These are phyloP conservation scores for Amanita rubescens DNA, from an alignment of 768 basidiomycete genomes.

Conservation along the genomic window DNA sequence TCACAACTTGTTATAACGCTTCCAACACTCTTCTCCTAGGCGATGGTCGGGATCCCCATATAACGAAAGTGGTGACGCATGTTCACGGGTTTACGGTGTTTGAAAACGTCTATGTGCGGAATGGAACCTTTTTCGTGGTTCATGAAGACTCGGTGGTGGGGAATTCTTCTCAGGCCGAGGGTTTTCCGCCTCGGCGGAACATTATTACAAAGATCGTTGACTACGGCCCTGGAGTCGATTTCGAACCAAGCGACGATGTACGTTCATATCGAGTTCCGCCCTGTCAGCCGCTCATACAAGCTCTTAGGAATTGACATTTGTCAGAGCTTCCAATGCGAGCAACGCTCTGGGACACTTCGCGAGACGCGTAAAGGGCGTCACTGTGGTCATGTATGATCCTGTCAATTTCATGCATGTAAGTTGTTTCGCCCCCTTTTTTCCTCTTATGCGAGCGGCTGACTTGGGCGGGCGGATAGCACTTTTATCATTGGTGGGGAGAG, in stretches of 20 bases:
- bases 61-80: neutral
- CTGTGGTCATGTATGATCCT: slow-evolving; percentile 19
- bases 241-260: slow-evolving; percentile 26
- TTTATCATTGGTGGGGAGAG: slow-evolving; percentile 43
- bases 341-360: slow-evolving; percentile 15
- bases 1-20: neutral
- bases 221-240: slow-evolving; percentile 12
- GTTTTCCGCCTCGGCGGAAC: slow-evolving; percentile 37
- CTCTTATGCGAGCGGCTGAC: neutral
- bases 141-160: slow-evolving; percentile 22
- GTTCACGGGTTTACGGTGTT: slow-evolving; percentile 71
- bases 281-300: neutral
- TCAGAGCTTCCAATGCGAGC: slow-evolving; percentile 16
- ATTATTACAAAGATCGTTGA: slow-evolving; percentile 29
- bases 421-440: neutral
- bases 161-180: neutral
- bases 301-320: slow-evolving; percentile 19
- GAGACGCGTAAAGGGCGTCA: slow-evolving; percentile 14
- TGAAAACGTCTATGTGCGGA: slow-evolving; percentile 63
- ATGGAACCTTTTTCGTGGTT: slow-evolving; percentile 65
- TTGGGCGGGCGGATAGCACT: slow-evolving; percentile 24
- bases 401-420: slow-evolving; percentile 19
- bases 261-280: neutral
- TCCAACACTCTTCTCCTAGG: neutral
- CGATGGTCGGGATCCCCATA: neutral